Evolutionary conservation across 2,329 filamentous ascomycete genomes (phyloP), one percentile per base, ranked within the genome.

Genomic region (Pseudogymnoascus sp.): DNA sequence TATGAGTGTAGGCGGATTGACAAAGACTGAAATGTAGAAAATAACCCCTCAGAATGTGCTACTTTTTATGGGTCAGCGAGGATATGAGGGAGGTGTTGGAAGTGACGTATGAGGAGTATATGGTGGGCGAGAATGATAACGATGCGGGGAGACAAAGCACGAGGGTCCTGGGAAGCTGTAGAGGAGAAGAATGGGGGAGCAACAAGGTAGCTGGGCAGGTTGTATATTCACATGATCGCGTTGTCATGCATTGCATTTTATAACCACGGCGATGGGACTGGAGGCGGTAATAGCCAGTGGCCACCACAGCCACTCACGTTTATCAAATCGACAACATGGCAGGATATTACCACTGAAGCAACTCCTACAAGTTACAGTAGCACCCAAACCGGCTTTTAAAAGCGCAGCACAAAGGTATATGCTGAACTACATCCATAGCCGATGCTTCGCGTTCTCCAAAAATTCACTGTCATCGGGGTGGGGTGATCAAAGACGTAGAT

Each of bases 81-180:
- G 75, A 67, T 78, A 78, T 62, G 69, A 71, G 15, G 66, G 18
- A 79, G 72, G 57, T 72, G 73, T 55, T 79, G 77, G 60, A 77
- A 64, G n/a, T 13, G 8, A 60, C 77, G 73, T 2, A 74, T 74
- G 13, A 65, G 68, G 69, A 35, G 76, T n/a, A n/a, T n/a, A 78
- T 1, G 73, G 63, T 5, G 28, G 21, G 13, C 13, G 13, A 45
- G 6, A 13, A 26, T 3, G 39, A 45, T 3, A 21, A 26, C 13
- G 39, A 26, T 26, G 5, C 12, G 3, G 3, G 7, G 13, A 26
- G 7, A 2, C 10, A 45, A 26, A 26, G 7, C 21, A 45, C 5
- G 13, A 4, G 9, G 4, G 9, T n/a, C 13, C 10, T 34, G 12
- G 33, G 33, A 12, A 13, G 33, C 4, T 12, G 33, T 34, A 34